Percentiles rank a stretch among this genome's conserved stretches.
These are phyloP conservation scores for Yarrowia divulgata DNA, from an alignment of 805 yeast species.

Conservation along the genomic window DNA sequence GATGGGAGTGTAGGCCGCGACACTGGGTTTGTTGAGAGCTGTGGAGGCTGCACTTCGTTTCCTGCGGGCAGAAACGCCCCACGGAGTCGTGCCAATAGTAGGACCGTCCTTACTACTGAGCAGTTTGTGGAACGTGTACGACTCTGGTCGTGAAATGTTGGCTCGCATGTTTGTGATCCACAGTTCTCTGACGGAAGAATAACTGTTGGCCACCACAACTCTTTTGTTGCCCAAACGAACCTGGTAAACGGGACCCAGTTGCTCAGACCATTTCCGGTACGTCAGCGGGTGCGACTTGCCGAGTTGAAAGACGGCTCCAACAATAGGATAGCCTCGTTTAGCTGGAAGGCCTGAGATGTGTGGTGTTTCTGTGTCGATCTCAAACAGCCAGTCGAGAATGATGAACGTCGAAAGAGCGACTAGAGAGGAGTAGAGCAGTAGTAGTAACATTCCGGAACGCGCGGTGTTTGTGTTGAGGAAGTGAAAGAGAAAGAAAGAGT, in stretches of 20 bases:
- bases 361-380: slow-evolving; percentile 41
- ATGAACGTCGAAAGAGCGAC: slow-evolving; percentile 1
- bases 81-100: slow-evolving; percentile 56
- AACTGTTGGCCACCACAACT: slow-evolving; percentile 73
- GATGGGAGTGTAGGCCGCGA: slow-evolving; percentile 50
- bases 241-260: slow-evolving; percentile 61
- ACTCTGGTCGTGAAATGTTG: slow-evolving; percentile 70
- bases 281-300: slow-evolving; percentile 58
- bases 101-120: slow-evolving; percentile 57
- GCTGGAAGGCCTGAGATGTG: slow-evolving; percentile 51
- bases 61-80: slow-evolving; percentile 53
- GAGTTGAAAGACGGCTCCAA: slow-evolving; percentile 60
- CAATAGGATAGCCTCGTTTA: slow-evolving; percentile 59
- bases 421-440: neutral
- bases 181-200: slow-evolving; percentile 58
- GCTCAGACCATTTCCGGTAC: slow-evolving; percentile 57
- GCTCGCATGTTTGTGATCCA: slow-evolving; percentile 62
- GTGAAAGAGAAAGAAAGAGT: neutral
- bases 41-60: slow-evolving; percentile 53
- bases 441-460: slow-evolving; percentile 22
- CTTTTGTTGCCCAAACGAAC: slow-evolving; percentile 64
- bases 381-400: slow-evolving; percentile 40
- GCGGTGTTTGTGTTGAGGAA: slow-evolving; percentile 4
- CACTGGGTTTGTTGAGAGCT: slow-evolving; percentile 53
- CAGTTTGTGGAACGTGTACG: slow-evolving; percentile 71